phyloP scores from a whole-genome alignment of 1,284 basidiomycete genomes.

The Fomitopsis palustris region DNA sequence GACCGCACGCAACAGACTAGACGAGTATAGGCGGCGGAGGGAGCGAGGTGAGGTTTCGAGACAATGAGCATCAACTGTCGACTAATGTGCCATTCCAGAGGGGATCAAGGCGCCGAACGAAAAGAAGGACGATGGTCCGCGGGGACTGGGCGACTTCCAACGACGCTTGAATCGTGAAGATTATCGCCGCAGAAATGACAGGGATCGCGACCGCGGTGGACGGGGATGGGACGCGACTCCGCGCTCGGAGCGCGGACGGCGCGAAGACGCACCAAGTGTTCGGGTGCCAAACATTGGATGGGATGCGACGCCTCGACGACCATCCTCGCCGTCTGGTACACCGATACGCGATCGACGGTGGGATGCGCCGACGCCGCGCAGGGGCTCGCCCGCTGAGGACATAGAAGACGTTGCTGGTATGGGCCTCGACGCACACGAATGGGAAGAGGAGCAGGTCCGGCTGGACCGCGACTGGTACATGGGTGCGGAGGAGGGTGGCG shows the following conservation, averaged over 20 bases:
- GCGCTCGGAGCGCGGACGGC: conserved; percentile 50
- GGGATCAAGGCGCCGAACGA: conserved; percentile 58
- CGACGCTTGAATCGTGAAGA: conserved; percentile 61
- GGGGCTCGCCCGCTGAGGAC: conserved; percentile 50
- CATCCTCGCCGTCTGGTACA: conserved; percentile 36
- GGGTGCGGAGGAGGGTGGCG: conserved; percentile 80
- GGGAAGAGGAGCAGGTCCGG: conserved; percentile 91
- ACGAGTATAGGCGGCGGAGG: conserved; percentile 68
- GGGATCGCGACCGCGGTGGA: conserved; percentile 23
- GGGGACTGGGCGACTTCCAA: conserved; percentile 70
- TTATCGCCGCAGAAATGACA: conserved; percentile 28
- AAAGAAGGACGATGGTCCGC: conserved; percentile 50
- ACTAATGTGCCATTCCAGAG: conserved; percentile 37
- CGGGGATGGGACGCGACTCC: conserved; percentile 73
- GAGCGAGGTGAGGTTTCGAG: conserved; percentile 52
- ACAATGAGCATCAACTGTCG: neutral
- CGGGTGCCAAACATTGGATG: conserved; percentile 87
- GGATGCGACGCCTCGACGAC: conserved; percentile 80
- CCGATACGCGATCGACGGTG: conserved; percentile 65
- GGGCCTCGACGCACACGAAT: conserved; percentile 73
- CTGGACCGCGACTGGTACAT: conserved; percentile 95
- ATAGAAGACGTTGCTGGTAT: conserved; percentile 44
- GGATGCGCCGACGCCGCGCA: conserved; percentile 86
- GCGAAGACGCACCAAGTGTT: conserved; percentile 76
- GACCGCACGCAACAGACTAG: conserved; percentile 63